Evolutionary conservation across 176 grass and related monocot genomes (phyloP).

Genomic region (Ampelocalamus luodianensis): DNA sequence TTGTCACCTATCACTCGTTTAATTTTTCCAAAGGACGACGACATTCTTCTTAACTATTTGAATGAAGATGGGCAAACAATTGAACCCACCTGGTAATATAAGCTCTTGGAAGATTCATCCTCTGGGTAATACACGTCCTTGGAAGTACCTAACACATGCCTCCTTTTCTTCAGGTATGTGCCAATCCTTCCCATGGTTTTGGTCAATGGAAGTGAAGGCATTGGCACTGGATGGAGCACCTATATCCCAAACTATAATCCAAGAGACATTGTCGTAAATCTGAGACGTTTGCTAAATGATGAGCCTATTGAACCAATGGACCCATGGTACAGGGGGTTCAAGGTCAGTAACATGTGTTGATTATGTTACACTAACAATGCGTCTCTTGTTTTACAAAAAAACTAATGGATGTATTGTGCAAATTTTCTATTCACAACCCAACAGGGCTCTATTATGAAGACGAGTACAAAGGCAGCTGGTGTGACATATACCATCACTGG

Average conservation of each 20-base stretch:
- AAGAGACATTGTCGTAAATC: slow-evolving; percentile 73
- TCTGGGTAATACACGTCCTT: not conserved
- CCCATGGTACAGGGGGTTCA: slow-evolving; percentile 90
- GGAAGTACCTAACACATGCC: not conserved
- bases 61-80: slow-evolving; percentile 87
- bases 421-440: not conserved
- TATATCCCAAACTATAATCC: slow-evolving; percentile 91
- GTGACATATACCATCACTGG: slow-evolving; percentile 73
- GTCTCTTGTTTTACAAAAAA: not conserved
- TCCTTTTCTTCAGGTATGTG: slow-evolving; percentile 67
- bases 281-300: slow-evolving; percentile 63
- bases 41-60: slow-evolving; percentile 79
- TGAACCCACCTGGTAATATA: slow-evolving; percentile 82
- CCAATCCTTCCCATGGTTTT: slow-evolving; percentile 91
- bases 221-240: slow-evolving; percentile 92
- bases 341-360: slow-evolving; percentile 49
- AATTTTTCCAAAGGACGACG: slow-evolving; percentile 88
- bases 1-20: slow-evolving; percentile 59
- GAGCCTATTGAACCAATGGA: slow-evolving; percentile 67
- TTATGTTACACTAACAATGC: not conserved
- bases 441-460: slow-evolving; percentile 73
- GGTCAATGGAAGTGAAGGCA: slow-evolving; percentile 95
- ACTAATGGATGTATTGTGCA: not conserved
- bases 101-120: not conserved
- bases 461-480: slow-evolving; percentile 61